Base-by-base conservation (phyloP, 345 rosid genomes). In the Salix purpurea region DNA sequence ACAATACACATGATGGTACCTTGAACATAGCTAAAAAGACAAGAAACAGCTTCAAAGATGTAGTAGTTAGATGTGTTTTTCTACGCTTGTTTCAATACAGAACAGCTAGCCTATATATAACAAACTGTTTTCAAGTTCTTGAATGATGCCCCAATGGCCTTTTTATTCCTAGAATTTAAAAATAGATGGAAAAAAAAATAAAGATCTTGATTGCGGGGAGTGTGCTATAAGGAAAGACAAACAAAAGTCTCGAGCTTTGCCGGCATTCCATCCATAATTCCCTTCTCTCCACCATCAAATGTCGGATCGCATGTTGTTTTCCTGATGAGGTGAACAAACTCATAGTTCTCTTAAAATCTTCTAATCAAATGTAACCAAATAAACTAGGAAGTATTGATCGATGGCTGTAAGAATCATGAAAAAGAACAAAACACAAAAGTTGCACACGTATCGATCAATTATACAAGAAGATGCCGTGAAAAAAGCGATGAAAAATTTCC, bases 281-380 rank as follows among this genome's bases (percentile, higher is more conserved):
- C 78, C 75, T 66, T 77, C 65, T 18, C 70, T 70, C 88, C 92
- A 85, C 87, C 86, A 86, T 39, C 12, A 75, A 40, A 37, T 88
- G 91, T 87, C 89, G 88, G 86, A 61, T 78, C 86, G 76, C 79
- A 30, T 37, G 77, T 75, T 77, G 52, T 64, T 79, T 75, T 78
- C 82, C 65, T 70, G 4, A 70, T 67, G 71, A 80, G 23, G 69
- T 75, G 83, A 80, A 76, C 84, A 46, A 46, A 28, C 69, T 56
- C 77, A 36, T 50, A 36, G 1, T 5, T 40, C 72, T 46, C 64
- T 26, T 80, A 24, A 32, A 39, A 28, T 34, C 71, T 66, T 72
- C 19, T 36, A 26, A 26, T 74, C 23, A 60, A 65, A 61, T 66
- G 73, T 2, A 64, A 52, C 2, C 26, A 9, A 62, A 13, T 0